Percentiles rank a stretch among this genome's conserved stretches.
phyloP scores from a whole-genome alignment of 2,329 filamentous ascomycete genomes.

The Arthrobotrys musiformis region DNA sequence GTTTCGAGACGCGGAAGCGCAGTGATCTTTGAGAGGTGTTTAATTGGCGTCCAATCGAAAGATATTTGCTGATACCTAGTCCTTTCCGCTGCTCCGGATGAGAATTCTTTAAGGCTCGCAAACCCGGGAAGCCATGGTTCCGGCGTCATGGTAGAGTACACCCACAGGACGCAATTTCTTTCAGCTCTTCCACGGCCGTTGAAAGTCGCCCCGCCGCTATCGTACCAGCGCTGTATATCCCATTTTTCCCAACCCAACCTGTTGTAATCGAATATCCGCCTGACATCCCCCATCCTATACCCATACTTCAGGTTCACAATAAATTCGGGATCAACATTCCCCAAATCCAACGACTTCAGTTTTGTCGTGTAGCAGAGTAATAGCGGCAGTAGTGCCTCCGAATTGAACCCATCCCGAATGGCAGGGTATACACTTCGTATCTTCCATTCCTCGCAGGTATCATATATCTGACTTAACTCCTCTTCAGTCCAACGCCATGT shows the following conservation, averaged over 20 bases:
- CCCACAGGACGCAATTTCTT: neutral
- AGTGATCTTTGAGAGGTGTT: neutral
- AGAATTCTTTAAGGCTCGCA: neutral
- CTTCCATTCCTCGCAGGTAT: neutral
- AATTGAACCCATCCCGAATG: neutral
- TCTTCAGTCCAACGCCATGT: conserved; percentile 3
- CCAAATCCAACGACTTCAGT: neutral
- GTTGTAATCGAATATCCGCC: neutral
- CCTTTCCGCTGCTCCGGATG: neutral
- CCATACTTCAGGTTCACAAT: rapidly evolving
- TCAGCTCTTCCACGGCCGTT: neutral
- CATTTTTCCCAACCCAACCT: neutral
- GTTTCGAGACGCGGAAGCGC: conserved; percentile 1
- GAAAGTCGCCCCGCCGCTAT: neutral
- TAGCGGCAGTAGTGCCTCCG: neutral
- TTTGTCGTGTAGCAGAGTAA: neutral
- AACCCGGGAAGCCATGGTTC: neutral
- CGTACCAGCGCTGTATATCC: neutral
- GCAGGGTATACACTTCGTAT: neutral
- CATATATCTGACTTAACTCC: neutral
- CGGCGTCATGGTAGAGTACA: neutral
- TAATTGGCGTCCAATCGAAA: no score
- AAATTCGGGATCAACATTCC: neutral
- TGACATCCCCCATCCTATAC: neutral
- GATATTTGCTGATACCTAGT: neutral